phyloP scores from a whole-genome alignment of 177 flowering plant species.

The Vitis hybrid region DNA sequence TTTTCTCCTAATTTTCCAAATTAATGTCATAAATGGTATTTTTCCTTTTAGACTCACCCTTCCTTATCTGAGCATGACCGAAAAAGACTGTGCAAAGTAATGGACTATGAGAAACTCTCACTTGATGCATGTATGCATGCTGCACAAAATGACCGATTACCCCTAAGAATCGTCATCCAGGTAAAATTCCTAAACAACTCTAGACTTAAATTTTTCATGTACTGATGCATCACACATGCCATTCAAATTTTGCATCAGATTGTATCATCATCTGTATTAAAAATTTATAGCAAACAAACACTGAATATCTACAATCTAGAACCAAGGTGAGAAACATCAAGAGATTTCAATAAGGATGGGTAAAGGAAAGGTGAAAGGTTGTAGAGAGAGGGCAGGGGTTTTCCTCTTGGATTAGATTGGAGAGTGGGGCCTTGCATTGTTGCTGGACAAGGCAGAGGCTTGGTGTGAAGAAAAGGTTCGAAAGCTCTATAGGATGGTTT shows the following conservation, averaged over 20 bases:
- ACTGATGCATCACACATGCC: background rate
- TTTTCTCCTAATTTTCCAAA: background rate
- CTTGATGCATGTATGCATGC: conserved; percentile 84
- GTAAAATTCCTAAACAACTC: conserved; percentile 32
- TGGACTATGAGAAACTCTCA: conserved; percentile 76
- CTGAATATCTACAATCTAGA: too few relatives aligned
- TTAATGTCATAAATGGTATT: background rate
- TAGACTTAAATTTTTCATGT: background rate
- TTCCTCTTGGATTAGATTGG: too few relatives aligned
- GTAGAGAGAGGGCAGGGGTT: too few relatives aligned
- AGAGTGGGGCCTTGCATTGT: too few relatives aligned
- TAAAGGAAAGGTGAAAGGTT: too few relatives aligned
- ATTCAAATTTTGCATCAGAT: background rate
- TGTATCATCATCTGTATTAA: too few relatives aligned
- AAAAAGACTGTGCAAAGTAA: conserved; percentile 68
- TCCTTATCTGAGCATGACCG: conserved; percentile 63
- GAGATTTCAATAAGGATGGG: too few relatives aligned
- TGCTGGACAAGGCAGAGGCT: too few relatives aligned
- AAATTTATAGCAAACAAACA: too few relatives aligned
- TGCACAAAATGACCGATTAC: conserved; percentile 85
- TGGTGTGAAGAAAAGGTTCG: too few relatives aligned
- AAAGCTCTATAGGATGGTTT: too few relatives aligned
- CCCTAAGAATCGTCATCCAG: conserved; percentile 70
- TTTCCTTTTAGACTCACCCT: conserved; percentile 59
- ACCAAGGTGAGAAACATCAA: too few relatives aligned